Conservation (phyloP, 352 stramenopile genomes). For the Aphanomyces invadans region DNA sequence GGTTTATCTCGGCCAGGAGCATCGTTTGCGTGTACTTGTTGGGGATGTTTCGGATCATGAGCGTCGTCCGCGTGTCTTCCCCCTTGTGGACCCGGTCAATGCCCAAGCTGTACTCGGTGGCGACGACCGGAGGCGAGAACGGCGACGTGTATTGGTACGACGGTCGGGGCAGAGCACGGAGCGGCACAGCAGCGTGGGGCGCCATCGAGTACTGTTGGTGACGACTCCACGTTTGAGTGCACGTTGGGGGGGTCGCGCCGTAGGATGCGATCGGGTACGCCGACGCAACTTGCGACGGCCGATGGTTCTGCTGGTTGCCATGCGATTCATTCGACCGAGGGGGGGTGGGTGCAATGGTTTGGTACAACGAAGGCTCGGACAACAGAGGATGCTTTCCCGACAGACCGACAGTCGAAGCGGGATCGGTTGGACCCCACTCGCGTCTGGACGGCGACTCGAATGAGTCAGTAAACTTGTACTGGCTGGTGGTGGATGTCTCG, state of each 20-base stretch:
- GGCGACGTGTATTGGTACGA: no score
- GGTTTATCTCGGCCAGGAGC: slow-evolving; percentile 96
- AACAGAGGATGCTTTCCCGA: no score
- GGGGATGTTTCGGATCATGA: slow-evolving; percentile 99
- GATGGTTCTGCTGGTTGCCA: no score
- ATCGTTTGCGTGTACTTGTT: slow-evolving; percentile 99
- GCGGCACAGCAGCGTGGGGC: not conserved
- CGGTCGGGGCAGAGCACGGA: no score
- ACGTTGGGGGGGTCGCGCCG: not conserved
- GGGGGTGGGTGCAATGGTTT: slow-evolving; percentile 33
- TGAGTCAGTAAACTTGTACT: no score
- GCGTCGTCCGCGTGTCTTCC: slow-evolving; percentile 93
- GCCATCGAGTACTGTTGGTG: not conserved
- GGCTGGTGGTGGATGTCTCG: no score
- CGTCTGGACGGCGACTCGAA: no score
- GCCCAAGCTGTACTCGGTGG: slow-evolving; percentile 64
- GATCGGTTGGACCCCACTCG: no score
- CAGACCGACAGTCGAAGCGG: no score
- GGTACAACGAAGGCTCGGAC: slow-evolving; percentile 46
- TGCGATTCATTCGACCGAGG: not conserved
- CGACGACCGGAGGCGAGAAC: not conserved
- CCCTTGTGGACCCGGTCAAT: slow-evolving; percentile 71
- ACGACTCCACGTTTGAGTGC: not conserved
- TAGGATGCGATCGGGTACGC: not conserved
- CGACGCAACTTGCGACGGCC: not conserved